phyloP scores from a whole-genome alignment of 495 filamentous ascomycete genomes.

The Xylaria bambusicola region DNA sequence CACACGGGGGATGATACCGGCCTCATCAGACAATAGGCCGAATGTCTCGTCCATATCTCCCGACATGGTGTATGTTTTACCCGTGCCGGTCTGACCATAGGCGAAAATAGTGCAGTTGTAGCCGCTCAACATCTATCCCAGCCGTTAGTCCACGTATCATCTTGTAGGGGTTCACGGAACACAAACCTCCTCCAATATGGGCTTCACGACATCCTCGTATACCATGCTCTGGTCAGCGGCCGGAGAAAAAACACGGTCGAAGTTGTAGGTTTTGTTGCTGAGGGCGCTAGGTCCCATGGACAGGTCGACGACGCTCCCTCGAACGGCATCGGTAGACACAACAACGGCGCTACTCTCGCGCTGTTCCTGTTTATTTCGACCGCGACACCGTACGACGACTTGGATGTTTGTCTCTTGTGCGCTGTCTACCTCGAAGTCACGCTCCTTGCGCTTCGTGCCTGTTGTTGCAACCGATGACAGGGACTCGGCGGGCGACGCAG shows the following conservation, averaged over 20 bases:
- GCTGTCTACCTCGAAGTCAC: constrained; percentile 72
- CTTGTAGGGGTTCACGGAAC: neutral
- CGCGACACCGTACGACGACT: constrained; percentile 92
- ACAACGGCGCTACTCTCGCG: constrained; percentile 92
- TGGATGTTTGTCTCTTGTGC: constrained; percentile 93
- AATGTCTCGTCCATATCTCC: constrained; percentile 90
- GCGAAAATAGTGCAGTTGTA: constrained; percentile 99
- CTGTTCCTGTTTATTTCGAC: constrained; percentile 88
- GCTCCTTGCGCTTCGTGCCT: constrained; percentile 74
- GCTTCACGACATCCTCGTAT: constrained; percentile 90
- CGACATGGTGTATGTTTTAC: constrained; percentile 99
- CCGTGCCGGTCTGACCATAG: constrained; percentile 96
- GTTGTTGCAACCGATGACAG: constrained; percentile 54
- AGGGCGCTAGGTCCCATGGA: constrained; percentile 91
- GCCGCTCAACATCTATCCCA: constrained; percentile 79
- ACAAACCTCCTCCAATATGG: constrained; percentile 86
- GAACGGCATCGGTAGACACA: constrained; percentile 80
- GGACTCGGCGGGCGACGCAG: constrained; percentile 67
- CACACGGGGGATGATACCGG: constrained; percentile 90
- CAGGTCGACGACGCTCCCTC: constrained; percentile 77
- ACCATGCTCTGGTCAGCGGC: constrained; percentile 91
- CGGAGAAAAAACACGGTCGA: constrained; percentile 95
- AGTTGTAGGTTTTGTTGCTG: constrained; percentile 94
- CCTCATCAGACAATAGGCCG: constrained; percentile 82
- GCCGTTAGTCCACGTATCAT: neutral